A percentile compares a stretch with the other conserved stretches of the same genome.
phyloP scores from a whole-genome alignment of 2,329 filamentous ascomycete genomes.

The Ascochyta fabae region DNA sequence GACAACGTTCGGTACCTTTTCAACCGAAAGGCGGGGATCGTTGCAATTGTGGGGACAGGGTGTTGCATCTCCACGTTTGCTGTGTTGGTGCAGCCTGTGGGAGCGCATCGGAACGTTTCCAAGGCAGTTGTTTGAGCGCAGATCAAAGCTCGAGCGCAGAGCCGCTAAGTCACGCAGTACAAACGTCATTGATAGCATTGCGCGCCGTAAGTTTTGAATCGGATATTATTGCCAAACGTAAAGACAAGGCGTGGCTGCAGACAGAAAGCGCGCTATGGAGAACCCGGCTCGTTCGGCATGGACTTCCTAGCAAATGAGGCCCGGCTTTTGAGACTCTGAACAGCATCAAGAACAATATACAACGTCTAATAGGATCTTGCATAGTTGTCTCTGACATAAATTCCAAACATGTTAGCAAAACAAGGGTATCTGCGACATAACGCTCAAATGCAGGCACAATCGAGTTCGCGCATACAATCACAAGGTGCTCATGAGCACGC shows the following conservation, averaged over 20 bases:
- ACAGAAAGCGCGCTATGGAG: no score
- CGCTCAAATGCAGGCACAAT: background rate
- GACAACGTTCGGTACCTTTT: background rate
- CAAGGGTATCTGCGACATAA: conserved; percentile 5
- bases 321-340: no score
- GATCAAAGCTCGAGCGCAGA: background rate
- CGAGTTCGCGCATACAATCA: background rate
- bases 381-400: no score
- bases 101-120: background rate
- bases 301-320: no score
- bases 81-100: background rate
- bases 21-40: background rate
- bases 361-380: background rate
- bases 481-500: conserved; percentile 5
- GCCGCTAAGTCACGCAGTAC: no score
- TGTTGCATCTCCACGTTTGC: background rate
- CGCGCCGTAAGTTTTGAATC: no score
- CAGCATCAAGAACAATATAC: background rate
- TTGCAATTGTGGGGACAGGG: background rate
- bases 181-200: background rate
- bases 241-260: no score
- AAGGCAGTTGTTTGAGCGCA: background rate
- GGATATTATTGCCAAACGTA: no score
- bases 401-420: background rate
- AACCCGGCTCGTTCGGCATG: no score